A percentile compares a stretch with the other conserved stretches of the same genome.
Evolutionary conservation across 2,329 filamentous ascomycete species (phyloP).

Genomic region (Talaromyces atroroseus): DNA sequence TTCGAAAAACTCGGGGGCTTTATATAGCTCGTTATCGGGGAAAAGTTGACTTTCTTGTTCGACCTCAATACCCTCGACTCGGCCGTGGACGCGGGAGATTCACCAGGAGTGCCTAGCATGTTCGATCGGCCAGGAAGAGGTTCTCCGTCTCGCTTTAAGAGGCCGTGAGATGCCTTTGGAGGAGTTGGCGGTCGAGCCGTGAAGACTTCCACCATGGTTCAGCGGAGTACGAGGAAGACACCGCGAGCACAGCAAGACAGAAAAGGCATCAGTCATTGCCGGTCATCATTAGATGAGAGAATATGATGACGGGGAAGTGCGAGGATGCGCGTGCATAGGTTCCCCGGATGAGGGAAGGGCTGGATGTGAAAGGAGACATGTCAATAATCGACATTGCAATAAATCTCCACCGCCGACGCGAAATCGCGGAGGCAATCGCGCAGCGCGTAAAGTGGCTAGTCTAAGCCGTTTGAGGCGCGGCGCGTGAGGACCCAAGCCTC

Average conservation of each 20-base stretch:
- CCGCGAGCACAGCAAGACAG: not conserved
- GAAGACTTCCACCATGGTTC: conserved; percentile 42
- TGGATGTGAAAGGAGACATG: not conserved
- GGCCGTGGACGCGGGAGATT: conserved; percentile 40
- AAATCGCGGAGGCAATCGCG: not conserved
- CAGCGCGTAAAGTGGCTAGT: not conserved
- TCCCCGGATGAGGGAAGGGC: not conserved
- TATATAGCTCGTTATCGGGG: conserved; percentile 52
- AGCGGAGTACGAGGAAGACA: no score
- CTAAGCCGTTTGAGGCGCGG: not conserved
- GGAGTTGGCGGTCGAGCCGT: conserved; percentile 53
- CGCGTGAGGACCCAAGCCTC: not conserved
- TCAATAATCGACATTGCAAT: not conserved
- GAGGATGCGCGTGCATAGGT: not conserved
- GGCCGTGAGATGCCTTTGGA: conserved; percentile 38
- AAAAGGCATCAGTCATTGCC: conserved; percentile 11
- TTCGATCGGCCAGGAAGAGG: conserved; percentile 31
- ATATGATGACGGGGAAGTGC: not conserved
- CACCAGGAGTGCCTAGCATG: conserved; percentile 34
- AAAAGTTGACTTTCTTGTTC: conserved; percentile 59
- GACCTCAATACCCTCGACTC: conserved; percentile 30
- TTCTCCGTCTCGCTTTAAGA: conserved; percentile 29
- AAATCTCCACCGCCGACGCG: not conserved
- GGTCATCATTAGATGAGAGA: not conserved
- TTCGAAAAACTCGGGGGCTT: conserved; percentile 38